Conservation (phyloP, 495 filamentous ascomycete species). For the Hypoxylon fragiforme region DNA sequence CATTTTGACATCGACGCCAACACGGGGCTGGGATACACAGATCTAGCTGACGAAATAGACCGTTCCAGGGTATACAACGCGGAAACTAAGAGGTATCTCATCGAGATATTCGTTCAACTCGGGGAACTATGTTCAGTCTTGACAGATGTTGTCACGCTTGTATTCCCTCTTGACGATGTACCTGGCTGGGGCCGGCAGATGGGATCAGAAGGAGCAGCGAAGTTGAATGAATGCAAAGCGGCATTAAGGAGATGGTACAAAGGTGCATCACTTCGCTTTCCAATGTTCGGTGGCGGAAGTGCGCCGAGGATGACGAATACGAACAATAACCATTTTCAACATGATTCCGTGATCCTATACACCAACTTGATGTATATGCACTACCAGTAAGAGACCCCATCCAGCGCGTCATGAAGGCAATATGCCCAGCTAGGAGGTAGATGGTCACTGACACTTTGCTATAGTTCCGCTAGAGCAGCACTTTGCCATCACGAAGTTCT, state of each 20-base stretch:
- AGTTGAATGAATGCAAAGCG: conserved; percentile 33
- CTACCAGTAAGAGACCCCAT: conserved; percentile 49
- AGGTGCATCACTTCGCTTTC: conserved; percentile 35
- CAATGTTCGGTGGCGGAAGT: conserved; percentile 33
- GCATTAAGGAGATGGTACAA: conserved; percentile 40
- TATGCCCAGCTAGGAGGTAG: neutral
- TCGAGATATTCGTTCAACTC: conserved; percentile 50
- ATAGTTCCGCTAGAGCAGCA: conserved; percentile 38
- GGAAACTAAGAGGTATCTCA: conserved; percentile 45
- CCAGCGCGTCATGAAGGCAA: neutral
- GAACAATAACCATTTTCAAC: conserved; percentile 27
- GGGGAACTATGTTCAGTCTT: conserved; percentile 50
- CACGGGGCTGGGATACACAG: conserved; percentile 38
- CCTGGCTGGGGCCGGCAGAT: conserved; percentile 38
- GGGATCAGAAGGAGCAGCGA: conserved; percentile 22
- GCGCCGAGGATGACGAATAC: conserved; percentile 24
- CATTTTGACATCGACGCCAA: conserved; percentile 44
- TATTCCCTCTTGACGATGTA: conserved; percentile 45
- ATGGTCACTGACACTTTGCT: conserved; percentile 8
- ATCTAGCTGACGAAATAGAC: conserved; percentile 50
- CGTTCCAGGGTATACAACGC: conserved; percentile 48
- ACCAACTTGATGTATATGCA: conserved; percentile 55
- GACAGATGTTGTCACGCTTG: conserved; percentile 48
- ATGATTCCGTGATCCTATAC: conserved; percentile 45
- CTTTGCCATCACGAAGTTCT: conserved; percentile 41